Base-by-base conservation (phyloP, 108 stramenopile species). In the Skeletonema costatum region DNA sequence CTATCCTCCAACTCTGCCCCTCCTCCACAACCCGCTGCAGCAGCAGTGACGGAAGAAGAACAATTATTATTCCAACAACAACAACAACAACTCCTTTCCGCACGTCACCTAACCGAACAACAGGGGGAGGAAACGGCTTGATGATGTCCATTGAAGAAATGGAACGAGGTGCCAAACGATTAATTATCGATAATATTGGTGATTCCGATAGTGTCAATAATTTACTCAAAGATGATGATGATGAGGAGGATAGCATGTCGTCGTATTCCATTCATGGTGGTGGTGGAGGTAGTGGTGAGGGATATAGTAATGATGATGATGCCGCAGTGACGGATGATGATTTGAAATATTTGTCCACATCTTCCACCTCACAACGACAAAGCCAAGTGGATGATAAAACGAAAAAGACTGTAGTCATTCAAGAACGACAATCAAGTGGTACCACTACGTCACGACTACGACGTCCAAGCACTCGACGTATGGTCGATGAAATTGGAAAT, bases 131-230 rank as follows among this genome's bases (percentile, higher is more conserved):
- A 25, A 25, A 25, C 25, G 25, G 25, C 25, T 25, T 25, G 25
- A 46, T 16, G 3, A 51, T 51, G 0, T 51, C 61, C 62, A 36
- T 75, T 29, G 74, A 75, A 62, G 60, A 66, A 10, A 41, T 75
- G 42, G 65, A 66, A 64, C 60, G 30, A 12, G 60, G 66, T 41
- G 79, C 74, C 42, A 67, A 64, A 29, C 67, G 67, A 10, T 39
- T 75, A 25, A 30, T 25, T 7, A 30, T 59, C 41, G 79, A 70
- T 29, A 42, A 50, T 13, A 70, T 61, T 41, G 74, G 30, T 30
- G 72, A 75, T 80, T 68, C 79, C 38, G 79, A 80, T 21, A 59
- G 46, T 32, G 36, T 77, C 30, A 71, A 77, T 42, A 64, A 48
- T 5, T 58, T 77, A 62, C 25, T 77, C 16, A 13, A 46, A 29